Percentiles rank a stretch among this genome's conserved stretches.
Conservation (phyloP, 2,329 filamentous ascomycete genomes). For the Paracoccidioides lutzii region DNA sequence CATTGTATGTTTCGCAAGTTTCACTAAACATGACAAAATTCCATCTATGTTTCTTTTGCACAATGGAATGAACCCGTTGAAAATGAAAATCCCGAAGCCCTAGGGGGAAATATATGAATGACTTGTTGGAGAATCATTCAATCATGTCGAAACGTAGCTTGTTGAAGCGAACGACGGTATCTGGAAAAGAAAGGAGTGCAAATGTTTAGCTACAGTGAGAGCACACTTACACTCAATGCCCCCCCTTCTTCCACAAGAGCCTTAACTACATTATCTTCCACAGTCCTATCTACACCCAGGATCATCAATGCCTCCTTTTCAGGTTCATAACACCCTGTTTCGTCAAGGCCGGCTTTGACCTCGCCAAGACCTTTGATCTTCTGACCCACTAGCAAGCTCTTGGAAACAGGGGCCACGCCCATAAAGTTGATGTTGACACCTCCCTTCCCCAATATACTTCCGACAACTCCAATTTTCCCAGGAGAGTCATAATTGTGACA, state of each 20-base stretch:
- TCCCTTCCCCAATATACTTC: constrained; percentile 53
- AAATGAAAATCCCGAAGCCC: neutral
- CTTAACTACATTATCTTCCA: constrained; percentile 44
- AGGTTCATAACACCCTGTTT: constrained; percentile 15
- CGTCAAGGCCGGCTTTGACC: constrained; percentile 12
- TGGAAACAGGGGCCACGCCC: constrained; percentile 47
- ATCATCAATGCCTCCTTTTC: constrained; percentile 69
- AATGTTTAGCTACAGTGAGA: constrained; percentile 28
- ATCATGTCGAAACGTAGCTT: neutral
- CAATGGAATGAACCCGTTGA: neutral
- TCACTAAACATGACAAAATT: no score
- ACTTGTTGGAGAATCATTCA: neutral
- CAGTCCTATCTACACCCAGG: constrained; percentile 54
- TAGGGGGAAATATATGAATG: neutral
- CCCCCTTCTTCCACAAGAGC: constrained; percentile 38
- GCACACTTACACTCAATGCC: constrained; percentile 41
- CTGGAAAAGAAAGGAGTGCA: neutral
- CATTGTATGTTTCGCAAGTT: no score
- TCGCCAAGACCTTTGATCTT: constrained; percentile 11
- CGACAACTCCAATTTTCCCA: constrained; percentile 71
- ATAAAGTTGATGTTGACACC: constrained; percentile 71
- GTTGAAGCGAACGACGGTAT: neutral
- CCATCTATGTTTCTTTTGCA: neutral
- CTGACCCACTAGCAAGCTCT: constrained; percentile 10
- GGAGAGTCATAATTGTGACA: constrained; percentile 70